These are phyloP conservation scores for Posidonia oceanica DNA, from an alignment of 116 monocot genomes.

Conservation along the genomic window DNA sequence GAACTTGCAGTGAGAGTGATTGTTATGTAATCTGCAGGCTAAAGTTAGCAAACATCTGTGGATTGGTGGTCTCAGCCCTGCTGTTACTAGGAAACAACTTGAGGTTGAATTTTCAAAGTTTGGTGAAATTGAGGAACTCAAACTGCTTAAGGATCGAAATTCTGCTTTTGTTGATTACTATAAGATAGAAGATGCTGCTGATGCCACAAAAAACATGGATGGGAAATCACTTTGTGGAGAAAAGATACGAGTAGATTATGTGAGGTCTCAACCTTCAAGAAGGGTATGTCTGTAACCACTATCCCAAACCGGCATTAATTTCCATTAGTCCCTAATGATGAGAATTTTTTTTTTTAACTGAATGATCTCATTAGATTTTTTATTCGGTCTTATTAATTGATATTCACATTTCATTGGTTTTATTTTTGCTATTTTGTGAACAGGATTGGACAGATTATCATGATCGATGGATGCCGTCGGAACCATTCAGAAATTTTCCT, in stretches of 20 bases:
- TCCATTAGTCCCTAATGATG: background rate
- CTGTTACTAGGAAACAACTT: constrained; percentile 54
- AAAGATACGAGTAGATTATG: constrained; percentile 78
- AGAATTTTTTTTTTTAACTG: no score
- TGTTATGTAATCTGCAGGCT: constrained; percentile 32
- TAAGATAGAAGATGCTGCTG: constrained; percentile 68
- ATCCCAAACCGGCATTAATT: background rate
- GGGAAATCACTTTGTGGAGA: constrained; percentile 60
- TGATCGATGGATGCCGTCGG: constrained; percentile 30
- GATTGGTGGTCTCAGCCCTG: constrained; percentile 75
- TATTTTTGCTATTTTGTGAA: background rate
- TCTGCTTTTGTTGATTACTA: constrained; percentile 62
- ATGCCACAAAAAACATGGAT: constrained; percentile 75
- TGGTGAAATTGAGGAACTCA: constrained; percentile 64
- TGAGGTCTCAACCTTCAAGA: constrained; percentile 43
- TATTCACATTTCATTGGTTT: no score
- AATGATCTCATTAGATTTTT: background rate
- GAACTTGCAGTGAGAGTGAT: background rate
- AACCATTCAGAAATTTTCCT: constrained; percentile 16
- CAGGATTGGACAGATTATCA: constrained; percentile 48
- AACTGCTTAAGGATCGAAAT: constrained; percentile 51
- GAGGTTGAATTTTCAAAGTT: constrained; percentile 68
- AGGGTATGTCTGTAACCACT: constrained; percentile 20
- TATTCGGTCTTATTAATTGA: background rate
- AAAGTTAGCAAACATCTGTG: constrained; percentile 69